Evolutionary conservation across 208 protist genomes (phyloP).

Genomic region (Lotmaria passim): DNA sequence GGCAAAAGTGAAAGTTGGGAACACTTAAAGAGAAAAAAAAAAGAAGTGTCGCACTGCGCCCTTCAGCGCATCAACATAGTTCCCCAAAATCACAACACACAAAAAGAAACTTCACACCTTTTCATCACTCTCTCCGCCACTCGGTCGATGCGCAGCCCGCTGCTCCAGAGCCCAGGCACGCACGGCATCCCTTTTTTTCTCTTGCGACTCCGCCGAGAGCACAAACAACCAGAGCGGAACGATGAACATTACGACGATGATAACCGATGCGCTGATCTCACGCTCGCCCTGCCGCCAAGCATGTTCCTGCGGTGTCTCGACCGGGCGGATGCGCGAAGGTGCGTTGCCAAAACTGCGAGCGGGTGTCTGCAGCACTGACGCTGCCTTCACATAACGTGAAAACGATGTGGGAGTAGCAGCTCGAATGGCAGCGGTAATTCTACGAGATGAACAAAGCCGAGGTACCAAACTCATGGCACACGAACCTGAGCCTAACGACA

Average conservation of each 20-base stretch:
- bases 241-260: conserved; percentile 58
- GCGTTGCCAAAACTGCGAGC: conserved; percentile 51
- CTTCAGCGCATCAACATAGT: too few relatives aligned
- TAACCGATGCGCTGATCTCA: conserved; percentile 54
- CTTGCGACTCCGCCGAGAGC: conserved; percentile 40
- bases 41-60: too few relatives aligned
- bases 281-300: conserved; percentile 52
- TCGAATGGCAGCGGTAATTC: too few relatives aligned
- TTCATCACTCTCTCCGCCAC: not conserved
- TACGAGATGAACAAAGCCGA: too few relatives aligned
- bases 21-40: too few relatives aligned
- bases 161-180: conserved; percentile 39
- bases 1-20: too few relatives aligned
- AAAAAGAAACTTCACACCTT: not conserved
- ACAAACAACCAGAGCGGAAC: conserved; percentile 61
- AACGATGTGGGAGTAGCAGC: not conserved
- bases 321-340: conserved; percentile 53
- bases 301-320: conserved; percentile 46
- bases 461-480: too few relatives aligned
- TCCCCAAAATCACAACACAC: too few relatives aligned
- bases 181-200: conserved; percentile 41
- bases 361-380: not conserved
- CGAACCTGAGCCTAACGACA: too few relatives aligned
- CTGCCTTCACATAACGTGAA: not conserved
- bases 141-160: conserved; percentile 6